phyloP scores from a whole-genome alignment of 345 rosid species.

The Citrus sinensis region DNA sequence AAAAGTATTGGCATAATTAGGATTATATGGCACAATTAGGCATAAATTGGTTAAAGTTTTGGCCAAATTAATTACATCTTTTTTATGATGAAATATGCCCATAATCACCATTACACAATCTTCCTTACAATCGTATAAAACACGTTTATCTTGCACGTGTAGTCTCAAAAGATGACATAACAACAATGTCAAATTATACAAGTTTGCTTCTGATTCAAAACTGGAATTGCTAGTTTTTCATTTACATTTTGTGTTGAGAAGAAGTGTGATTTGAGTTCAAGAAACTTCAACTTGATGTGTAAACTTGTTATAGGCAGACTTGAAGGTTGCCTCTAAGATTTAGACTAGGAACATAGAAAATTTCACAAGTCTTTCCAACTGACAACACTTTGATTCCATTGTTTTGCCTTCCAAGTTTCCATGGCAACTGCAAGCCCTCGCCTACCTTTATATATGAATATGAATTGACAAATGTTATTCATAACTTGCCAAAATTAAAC shows the following conservation, averaged over 20 bases:
- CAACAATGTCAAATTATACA: neutral
- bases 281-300: constrained; percentile 44
- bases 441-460: constrained; percentile 20
- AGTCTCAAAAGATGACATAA: neutral
- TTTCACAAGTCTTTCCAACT: constrained; percentile 42
- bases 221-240: neutral
- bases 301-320: constrained; percentile 9
- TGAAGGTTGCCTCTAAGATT: constrained; percentile 36
- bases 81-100: neutral
- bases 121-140: neutral
- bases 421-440: constrained; percentile 12
- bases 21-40: neutral
- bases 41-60: neutral
- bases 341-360: neutral
- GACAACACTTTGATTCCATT: neutral
- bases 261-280: constrained; percentile 27
- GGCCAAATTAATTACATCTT: neutral
- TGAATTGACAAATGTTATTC: neutral
- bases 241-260: neutral
- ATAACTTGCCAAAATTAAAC: neutral
- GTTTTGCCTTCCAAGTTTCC: constrained; percentile 35
- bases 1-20: neutral
- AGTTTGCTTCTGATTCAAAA: neutral
- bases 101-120: neutral
- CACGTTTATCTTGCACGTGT: neutral